Evolutionary conservation across 176 grass and related monocot species (phyloP).

Genomic region (Oryza nivara): DNA sequence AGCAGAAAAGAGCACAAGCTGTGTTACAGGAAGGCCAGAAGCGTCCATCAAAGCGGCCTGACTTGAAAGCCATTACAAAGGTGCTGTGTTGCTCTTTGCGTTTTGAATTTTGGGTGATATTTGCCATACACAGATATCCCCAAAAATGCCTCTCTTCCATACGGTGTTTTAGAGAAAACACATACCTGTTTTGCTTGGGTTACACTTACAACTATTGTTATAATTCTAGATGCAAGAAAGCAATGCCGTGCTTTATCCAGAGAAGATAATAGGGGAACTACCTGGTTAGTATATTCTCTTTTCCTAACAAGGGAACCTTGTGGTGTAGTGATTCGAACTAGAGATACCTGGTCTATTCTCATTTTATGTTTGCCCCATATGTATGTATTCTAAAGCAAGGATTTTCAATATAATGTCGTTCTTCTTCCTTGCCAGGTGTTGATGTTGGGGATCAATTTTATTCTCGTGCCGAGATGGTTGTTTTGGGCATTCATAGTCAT

Average conservation of each 20-base stretch:
- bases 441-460: slow-evolving; percentile 81
- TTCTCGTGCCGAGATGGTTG: slow-evolving; percentile 91
- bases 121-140: too few species aligned
- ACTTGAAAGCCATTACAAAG: slow-evolving; percentile 71
- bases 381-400: neutral
- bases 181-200: neutral
- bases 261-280: slow-evolving; percentile 62
- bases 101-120: too few species aligned
- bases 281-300: slow-evolving; percentile 41
- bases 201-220: neutral
- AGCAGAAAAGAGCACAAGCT: slow-evolving; percentile 58
- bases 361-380: neutral
- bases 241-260: slow-evolving; percentile 52
- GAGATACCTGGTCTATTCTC: neutral
- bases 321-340: neutral
- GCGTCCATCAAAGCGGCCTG: slow-evolving; percentile 57
- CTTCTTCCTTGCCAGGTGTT: slow-evolving; percentile 48
- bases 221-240: slow-evolving; percentile 61
- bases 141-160: neutral
- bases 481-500: slow-evolving; percentile 87
- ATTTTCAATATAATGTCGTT: slow-evolving; percentile 1
- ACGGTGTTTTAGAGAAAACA: neutral
- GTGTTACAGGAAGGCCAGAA: slow-evolving; percentile 42
- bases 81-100: slow-evolving; percentile 8
- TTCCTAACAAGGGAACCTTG: neutral